Evolutionary conservation across 257 asterid species (phyloP).

Genomic region (Lithospermum erythrorhizon): DNA sequence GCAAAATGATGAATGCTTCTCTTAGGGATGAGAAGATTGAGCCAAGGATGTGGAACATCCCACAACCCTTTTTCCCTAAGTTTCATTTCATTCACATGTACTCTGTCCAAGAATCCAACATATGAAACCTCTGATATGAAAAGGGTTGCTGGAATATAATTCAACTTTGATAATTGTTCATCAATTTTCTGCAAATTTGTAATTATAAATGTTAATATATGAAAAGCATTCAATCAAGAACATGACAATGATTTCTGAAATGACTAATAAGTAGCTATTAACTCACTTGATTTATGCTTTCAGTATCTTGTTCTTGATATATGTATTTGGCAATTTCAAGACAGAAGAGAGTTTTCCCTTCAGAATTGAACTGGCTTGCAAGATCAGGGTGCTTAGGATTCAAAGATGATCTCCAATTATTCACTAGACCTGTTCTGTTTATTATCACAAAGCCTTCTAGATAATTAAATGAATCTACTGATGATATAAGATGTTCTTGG

Average conservation of each 20-base stretch:
- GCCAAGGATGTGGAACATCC: constrained; percentile 96
- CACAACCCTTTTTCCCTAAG: constrained; percentile 66
- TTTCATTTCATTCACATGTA: constrained; percentile 56
- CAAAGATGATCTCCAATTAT: constrained; percentile 76
- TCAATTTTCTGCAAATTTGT: constrained; percentile 48
- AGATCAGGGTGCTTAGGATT: constrained; percentile 50
- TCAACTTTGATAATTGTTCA: constrained; percentile 47
- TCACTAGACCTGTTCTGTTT: constrained; percentile 54
- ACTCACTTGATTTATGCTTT: constrained; percentile 39
- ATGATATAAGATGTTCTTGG: constrained; percentile 60
- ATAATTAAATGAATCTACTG: constrained; percentile 59
- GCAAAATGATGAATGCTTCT: constrained; percentile 58
- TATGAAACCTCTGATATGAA: constrained; percentile 59
- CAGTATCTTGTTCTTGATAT: constrained; percentile 30
- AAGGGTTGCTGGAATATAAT: constrained; percentile 66
- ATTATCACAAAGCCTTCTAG: constrained; percentile 77
- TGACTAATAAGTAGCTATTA: too few species aligned
- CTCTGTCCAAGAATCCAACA: constrained; percentile 78
- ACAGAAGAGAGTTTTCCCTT: constrained; percentile 70
- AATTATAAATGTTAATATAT: not conserved
- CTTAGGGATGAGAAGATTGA: constrained; percentile 73
- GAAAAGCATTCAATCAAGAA: too few species aligned
- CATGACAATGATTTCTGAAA: too few species aligned
- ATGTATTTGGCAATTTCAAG: constrained; percentile 66
- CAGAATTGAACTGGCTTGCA: constrained; percentile 58